A percentile compares a stretch with the other conserved stretches of the same genome.
Conservation (phyloP, 345 rosid genomes). For the Linum trigynum region DNA sequence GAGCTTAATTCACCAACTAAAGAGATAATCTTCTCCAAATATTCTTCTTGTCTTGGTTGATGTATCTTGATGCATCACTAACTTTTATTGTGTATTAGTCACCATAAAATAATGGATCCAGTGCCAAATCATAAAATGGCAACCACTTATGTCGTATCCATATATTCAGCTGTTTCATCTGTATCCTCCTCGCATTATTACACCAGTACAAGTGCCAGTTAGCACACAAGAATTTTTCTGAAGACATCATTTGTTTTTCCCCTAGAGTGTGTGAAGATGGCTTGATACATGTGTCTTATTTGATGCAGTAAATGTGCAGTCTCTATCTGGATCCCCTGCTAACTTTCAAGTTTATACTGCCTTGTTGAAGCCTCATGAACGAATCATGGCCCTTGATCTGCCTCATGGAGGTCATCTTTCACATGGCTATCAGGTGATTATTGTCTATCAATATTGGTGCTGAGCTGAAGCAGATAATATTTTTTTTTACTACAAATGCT, state of each 20-base stretch:
- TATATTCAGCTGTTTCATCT: background rate
- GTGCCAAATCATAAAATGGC: background rate
- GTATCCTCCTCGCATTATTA: background rate
- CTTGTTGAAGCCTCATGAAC: conserved; percentile 78
- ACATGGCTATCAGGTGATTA: conserved; percentile 89
- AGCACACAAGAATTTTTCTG: conserved; percentile 1
- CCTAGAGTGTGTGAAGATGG: background rate
- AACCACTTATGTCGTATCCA: background rate
- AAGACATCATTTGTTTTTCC: conserved; percentile 10
- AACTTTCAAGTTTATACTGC: conserved; percentile 95
- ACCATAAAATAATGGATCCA: background rate
- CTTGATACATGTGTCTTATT: background rate
- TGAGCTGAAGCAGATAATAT: background rate
- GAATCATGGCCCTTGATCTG: conserved; percentile 96
- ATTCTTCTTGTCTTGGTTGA: background rate
- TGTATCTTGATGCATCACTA: background rate
- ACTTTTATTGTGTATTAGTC: background rate
- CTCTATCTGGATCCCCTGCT: conserved; percentile 92
- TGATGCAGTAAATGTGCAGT: conserved; percentile 83
- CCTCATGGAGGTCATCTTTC: conserved; percentile 99
- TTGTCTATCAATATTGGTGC: background rate
- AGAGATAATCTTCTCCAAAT: background rate
- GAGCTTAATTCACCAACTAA: background rate
- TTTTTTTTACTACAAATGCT: background rate
- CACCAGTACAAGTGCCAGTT: background rate